Evolutionary conservation across 345 rosid genomes (phyloP), one percentile per base, ranked within the genome.

Genomic region (Eucalyptus regnans): DNA sequence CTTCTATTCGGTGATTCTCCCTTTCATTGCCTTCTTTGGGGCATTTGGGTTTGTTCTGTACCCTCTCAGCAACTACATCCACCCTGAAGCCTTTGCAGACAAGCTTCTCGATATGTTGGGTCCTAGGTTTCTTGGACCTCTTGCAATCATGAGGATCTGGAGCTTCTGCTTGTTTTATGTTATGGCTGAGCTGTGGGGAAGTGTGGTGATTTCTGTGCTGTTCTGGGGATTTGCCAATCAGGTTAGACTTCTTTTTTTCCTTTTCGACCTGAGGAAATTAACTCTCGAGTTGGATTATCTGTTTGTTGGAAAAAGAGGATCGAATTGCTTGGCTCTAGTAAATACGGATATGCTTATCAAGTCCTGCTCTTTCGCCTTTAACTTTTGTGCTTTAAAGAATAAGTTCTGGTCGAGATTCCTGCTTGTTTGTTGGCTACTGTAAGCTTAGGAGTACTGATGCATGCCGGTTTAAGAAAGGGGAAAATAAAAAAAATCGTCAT

Each of bases 161-260:
- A 94, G 95, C 86, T 97, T 96, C 93, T 96, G 99, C 92, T 93
- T 97, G 95, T 97, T 97, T 91, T 97, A 97, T 93, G 99, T 97
- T 89, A 97, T 97, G 99, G 99, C 99, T 91, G 99, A 97, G 91
- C 95, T 96, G 92, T 97, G 99, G 99, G 99, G 99, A 41, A 97
- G 99, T 52, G 99, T 97, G 51, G 99, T 97, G 60, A 87, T 97
- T 89, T 97, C 99, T 41, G 99, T 97, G 91, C 96, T 97, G 50
- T 97, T 97, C 88, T 97, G 99, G 99, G 99, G 99, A 17, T 95
- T 96, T 86, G 99, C 99, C 50, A 97, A 97, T 95, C 99, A 97
- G 99, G 99, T 96, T 41, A 89, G 56, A 16, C 83, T 27, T 7
- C 87, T 87, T 31, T 50, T 51, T 83, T 62, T 60, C 41, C 86